Conservation (phyloP, 768 basidiomycete species). For the Sarcodon sp. region DNA sequence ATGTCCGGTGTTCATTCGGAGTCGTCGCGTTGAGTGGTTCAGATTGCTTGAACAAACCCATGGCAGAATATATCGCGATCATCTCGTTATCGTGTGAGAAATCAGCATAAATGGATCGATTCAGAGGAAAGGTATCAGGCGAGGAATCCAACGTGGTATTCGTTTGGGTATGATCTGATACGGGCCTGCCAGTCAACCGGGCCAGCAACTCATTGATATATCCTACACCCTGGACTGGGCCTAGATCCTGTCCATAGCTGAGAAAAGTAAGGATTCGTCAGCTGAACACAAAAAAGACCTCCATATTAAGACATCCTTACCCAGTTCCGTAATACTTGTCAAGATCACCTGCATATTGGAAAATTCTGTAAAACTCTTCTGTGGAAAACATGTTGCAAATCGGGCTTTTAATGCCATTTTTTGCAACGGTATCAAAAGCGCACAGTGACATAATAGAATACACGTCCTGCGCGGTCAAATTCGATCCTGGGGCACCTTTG, state of each 20-base stretch:
- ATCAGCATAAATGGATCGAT: conserved; percentile 54
- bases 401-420: conserved; percentile 29
- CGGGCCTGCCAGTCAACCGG: conserved; percentile 51
- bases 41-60: conserved; percentile 27
- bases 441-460: conserved; percentile 59
- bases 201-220: conserved; percentile 86
- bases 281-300: neutral
- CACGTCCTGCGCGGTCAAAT: conserved; percentile 41
- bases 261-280: neutral
- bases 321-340: conserved; percentile 73
- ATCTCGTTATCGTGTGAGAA: conserved; percentile 85
- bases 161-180: conserved; percentile 60
- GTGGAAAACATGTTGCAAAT: conserved; percentile 64
- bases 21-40: conserved; percentile 13
- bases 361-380: conserved; percentile 43
- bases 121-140: conserved; percentile 58
- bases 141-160: conserved; percentile 55
- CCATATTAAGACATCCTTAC: conserved; percentile 21
- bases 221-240: conserved; percentile 73
- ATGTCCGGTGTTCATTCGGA: conserved; percentile 18
- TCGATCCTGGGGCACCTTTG: conserved; percentile 44
- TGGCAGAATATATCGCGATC: conserved; percentile 57
- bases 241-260: conserved; percentile 57
- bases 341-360: conserved; percentile 62
- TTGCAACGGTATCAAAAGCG: conserved; percentile 65